Percentiles rank a stretch among this genome's conserved stretches.
Conservation (phyloP, 192 early-diverging fungal genomes). For the Polychytrium aggregatum region DNA sequence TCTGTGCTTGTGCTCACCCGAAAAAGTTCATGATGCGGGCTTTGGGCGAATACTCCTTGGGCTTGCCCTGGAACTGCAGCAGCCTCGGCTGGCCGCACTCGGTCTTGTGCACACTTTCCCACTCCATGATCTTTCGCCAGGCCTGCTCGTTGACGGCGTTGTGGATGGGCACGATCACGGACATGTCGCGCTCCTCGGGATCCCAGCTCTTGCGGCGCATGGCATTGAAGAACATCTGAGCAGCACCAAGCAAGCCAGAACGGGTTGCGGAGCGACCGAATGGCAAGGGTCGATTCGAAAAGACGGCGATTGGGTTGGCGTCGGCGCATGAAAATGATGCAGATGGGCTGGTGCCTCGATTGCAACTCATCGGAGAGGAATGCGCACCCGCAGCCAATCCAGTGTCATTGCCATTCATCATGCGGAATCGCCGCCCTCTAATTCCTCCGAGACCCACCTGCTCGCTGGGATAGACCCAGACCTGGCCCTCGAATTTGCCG, state of each 20-base stretch:
- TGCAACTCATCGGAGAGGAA: too few species aligned
- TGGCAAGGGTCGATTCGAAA: too few species aligned
- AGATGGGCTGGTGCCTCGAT: too few species aligned
- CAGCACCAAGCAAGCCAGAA: too few species aligned
- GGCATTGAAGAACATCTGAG: constrained; percentile 85
- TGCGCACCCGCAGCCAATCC: too few species aligned
- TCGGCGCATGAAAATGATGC: too few species aligned
- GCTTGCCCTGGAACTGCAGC: constrained; percentile 60
- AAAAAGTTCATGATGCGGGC: constrained; percentile 53
- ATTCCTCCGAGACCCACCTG: constrained; percentile 37
- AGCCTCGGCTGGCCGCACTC: constrained; percentile 57
- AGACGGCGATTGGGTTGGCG: too few species aligned
- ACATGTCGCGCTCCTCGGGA: constrained; percentile 71
- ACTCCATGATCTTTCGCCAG: constrained; percentile 77
- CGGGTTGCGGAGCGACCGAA: too few species aligned
- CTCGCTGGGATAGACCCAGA: constrained; percentile 87
- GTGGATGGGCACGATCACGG: constrained; percentile 83
- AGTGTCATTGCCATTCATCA: too few species aligned
- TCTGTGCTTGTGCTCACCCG: constrained; percentile 44
- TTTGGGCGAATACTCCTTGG: constrained; percentile 62
- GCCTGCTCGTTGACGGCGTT: constrained; percentile 88
- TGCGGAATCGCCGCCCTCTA: too few species aligned
- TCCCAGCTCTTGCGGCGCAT: constrained; percentile 88
- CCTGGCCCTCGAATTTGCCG: constrained; percentile 34
- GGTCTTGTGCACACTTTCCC: constrained; percentile 44